These are phyloP conservation scores for Achaetomiella virescens DNA, from an alignment of 495 filamentous ascomycete species.

Conservation along the genomic window DNA sequence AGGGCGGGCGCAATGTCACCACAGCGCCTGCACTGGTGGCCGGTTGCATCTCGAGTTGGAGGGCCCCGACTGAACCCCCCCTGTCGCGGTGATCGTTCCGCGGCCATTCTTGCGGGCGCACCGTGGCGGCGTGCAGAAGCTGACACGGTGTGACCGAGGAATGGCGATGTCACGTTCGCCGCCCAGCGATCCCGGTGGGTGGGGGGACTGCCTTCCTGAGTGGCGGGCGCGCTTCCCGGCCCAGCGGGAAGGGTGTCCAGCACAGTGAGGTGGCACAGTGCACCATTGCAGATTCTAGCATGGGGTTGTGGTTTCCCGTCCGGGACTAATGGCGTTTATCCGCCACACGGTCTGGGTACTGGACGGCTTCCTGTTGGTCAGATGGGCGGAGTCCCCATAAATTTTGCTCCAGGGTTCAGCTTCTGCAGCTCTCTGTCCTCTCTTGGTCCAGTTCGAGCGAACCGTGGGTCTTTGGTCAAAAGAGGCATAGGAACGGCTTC, in stretches of 20 bases:
- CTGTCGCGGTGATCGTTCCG: slow-evolving; percentile 8
- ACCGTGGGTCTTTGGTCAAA: not conserved
- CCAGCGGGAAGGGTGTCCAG: slow-evolving; percentile 13
- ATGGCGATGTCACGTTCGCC: not conserved
- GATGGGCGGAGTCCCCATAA: not conserved
- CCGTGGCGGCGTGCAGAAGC: not conserved
- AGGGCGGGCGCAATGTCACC: slow-evolving; percentile 22
- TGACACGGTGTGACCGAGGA: slow-evolving; percentile 13
- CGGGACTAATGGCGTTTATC: slow-evolving; percentile 21
- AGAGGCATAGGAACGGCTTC: not conserved
- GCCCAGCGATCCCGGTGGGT: slow-evolving; percentile 2
- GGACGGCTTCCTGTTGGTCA: slow-evolving; percentile 13
- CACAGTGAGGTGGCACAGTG: slow-evolving; percentile 14
- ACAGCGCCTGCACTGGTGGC: slow-evolving; percentile 14
- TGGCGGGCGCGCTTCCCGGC: slow-evolving; percentile 20
- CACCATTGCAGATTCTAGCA: not conserved
- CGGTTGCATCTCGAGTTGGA: slow-evolving; percentile 26
- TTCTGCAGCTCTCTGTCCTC: slow-evolving; percentile 17
- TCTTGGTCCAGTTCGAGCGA: not conserved
- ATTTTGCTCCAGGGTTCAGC: slow-evolving; percentile 26
- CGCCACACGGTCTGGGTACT: slow-evolving; percentile 9
- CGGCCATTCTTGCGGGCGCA: slow-evolving; percentile 1
- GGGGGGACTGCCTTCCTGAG: not conserved
- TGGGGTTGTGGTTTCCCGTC: slow-evolving; percentile 15
- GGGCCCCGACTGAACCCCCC: not conserved